phyloP scores from a whole-genome alignment of 139 green algal species.

The Nannochloris sp. region DNA sequence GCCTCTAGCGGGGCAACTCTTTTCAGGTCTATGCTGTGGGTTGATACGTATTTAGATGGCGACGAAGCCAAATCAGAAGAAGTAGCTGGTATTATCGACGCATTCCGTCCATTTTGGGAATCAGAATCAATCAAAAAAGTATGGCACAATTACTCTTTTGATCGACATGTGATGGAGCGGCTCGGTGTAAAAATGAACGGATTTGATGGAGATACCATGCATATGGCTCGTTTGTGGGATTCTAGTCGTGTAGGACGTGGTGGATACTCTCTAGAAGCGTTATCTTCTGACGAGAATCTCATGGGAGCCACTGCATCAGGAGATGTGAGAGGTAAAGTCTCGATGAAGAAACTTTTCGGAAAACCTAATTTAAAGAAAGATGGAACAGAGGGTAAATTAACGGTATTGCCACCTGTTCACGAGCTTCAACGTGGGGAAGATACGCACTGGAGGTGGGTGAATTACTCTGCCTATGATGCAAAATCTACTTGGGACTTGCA shows the following conservation, averaged over 20 bases:
- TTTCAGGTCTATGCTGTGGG: constrained; percentile 56
- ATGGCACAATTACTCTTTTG: constrained; percentile 99
- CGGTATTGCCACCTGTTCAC: constrained; percentile 50
- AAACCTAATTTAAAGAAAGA: constrained; percentile 66
- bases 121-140: constrained; percentile 65
- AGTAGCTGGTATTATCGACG: constrained; percentile 45
- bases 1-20: neutral
- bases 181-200: constrained; percentile 41
- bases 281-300: constrained; percentile 42
- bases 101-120: constrained; percentile 81
- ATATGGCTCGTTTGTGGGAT: constrained; percentile 95
- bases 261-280: constrained; percentile 69
- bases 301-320: constrained; percentile 11
- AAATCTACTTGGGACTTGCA: constrained; percentile 84
- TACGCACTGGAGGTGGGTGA: constrained; percentile 66
- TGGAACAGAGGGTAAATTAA: constrained; percentile 59
- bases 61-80: constrained; percentile 24
- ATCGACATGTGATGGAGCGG: constrained; percentile 85
- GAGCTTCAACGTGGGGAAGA: constrained; percentile 55
- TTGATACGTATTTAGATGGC: constrained; percentile 63
- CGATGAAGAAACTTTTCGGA: constrained; percentile 90
- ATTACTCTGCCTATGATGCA: constrained; percentile 87
- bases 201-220: constrained; percentile 92
- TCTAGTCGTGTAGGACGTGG: constrained; percentile 52
- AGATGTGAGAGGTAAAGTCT: constrained; percentile 45